A percentile compares a stretch with the other conserved stretches of the same genome.
Evolutionary conservation across 805 yeast genomes (phyloP).

Genomic region (Candida manassasensis): DNA sequence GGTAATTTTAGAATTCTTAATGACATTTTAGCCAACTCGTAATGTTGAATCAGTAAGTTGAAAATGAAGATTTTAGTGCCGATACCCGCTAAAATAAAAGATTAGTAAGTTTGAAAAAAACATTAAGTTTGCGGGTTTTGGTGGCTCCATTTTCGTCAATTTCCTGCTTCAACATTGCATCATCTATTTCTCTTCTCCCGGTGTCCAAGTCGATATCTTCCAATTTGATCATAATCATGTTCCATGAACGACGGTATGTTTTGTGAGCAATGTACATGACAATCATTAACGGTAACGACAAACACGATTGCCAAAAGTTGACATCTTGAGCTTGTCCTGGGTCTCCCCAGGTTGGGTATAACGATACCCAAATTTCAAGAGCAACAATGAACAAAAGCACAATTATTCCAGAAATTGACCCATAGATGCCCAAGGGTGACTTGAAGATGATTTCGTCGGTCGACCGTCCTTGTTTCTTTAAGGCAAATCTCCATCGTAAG

Average conservation of each 20-base stretch:
- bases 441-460: conserved; percentile 33
- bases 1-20: too few species aligned
- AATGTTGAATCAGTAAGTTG: too few species aligned
- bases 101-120: too few species aligned
- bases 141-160: too few species aligned
- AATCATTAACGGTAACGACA: conserved; percentile 44
- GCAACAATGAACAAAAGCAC: conserved; percentile 29
- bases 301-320: conserved; percentile 48
- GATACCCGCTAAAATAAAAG: too few species aligned
- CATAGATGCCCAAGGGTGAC: conserved; percentile 34
- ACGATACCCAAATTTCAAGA: conserved; percentile 37
- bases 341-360: conserved; percentile 29
- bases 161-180: conserved; percentile 36
- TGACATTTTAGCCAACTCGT: too few species aligned
- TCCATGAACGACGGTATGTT: conserved; percentile 26
- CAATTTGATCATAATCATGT: conserved; percentile 25
- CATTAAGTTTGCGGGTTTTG: too few species aligned
- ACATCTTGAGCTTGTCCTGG: conserved; percentile 20
- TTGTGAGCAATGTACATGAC: conserved; percentile 43
- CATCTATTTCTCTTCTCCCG: conserved; percentile 37
- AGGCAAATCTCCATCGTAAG: conserved; percentile 38
- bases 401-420: conserved; percentile 30
- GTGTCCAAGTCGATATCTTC: conserved; percentile 39
- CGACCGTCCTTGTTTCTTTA: conserved; percentile 30
- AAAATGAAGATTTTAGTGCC: too few species aligned